phyloP scores from a whole-genome alignment of 2,329 filamentous ascomycete genomes.

The Talaromyces sp. region DNA sequence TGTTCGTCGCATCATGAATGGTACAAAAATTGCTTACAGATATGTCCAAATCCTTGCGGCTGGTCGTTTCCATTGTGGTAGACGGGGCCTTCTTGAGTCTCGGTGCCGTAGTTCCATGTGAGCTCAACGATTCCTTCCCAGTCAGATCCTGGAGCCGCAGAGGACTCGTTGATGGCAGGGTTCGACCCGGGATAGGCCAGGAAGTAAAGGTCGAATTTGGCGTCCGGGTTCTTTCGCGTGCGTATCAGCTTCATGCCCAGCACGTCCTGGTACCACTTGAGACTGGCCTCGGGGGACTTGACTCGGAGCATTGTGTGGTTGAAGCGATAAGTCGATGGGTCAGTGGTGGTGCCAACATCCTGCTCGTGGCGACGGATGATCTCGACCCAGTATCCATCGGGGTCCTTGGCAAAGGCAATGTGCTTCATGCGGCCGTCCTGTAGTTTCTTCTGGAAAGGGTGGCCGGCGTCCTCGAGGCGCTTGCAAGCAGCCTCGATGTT shows the following conservation, averaged over 20 bases:
- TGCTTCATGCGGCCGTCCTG: conserved; percentile 79
- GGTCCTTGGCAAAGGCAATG: conserved; percentile 88
- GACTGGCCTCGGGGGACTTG: conserved; percentile 70
- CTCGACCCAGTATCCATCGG: conserved; percentile 71
- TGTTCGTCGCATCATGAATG: not conserved
- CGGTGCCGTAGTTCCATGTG: conserved; percentile 73
- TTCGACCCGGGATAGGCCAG: conserved; percentile 68
- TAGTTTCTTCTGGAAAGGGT: conserved; percentile 92
- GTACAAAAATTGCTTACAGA: conserved; percentile 56
- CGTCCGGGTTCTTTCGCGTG: conserved; percentile 64
- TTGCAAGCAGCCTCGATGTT: conserved; percentile 86
- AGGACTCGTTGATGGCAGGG: conserved; percentile 45
- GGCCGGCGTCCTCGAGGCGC: conserved; percentile 83
- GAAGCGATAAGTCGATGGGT: conserved; percentile 67
- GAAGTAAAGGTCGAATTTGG: conserved; percentile 88
- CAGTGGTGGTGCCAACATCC: conserved; percentile 67
- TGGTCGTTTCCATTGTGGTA: conserved; percentile 92
- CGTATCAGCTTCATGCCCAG: conserved; percentile 83
- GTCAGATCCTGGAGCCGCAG: conserved; percentile 57
- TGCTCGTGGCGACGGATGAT: conserved; percentile 65
- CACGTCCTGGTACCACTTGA: conserved; percentile 78
- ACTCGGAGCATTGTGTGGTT: conserved; percentile 78
- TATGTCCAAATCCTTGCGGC: conserved; percentile 91
- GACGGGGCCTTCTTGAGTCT: conserved; percentile 73
- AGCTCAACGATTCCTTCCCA: conserved; percentile 84